Base-by-base conservation (phyloP, 441 rosid species). In the Biscutella auriculata region DNA sequence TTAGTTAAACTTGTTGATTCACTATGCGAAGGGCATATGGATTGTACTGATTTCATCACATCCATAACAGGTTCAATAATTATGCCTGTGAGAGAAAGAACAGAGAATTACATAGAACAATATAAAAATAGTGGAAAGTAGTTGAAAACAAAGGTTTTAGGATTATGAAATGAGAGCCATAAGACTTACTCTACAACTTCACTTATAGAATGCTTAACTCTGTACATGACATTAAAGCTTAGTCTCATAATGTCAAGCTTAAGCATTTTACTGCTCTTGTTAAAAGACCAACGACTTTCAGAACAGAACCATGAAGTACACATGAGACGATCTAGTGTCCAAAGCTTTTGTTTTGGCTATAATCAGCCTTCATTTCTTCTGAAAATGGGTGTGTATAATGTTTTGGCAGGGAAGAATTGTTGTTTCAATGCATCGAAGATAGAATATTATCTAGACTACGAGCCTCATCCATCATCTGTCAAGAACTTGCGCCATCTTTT, bases 401-500 rank as follows among this genome's bases (percentile, higher is more conserved):
- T 19, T 29, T 6, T 1, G 72, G 62, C 80, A 90, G 98, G 98
- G 70, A 39, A 73, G 63, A 92, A 88, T 66, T 86, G 94, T 70
- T 92, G 95, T 76, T 73, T 88, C 41, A 88, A 92, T 57, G 78
- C 57, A 25, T 79, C 96, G 2, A 70, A 67, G 26, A 77, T 80
- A 47, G 83, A 84, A 34, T 72, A 69, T 68, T 85, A 84, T 72
- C 71, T 92, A 44, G 80, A 79, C 15, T 85, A 80, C 46, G 96
- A 88, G 62, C 98, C 98, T 65, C 95, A 92, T 47, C 92, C 98
- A 15, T 81, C 96, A 34, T 92, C 98, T 26, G 69, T 77, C 1
- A 88, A 88, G 79, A 92, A 92, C 64, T 27, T 92, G 44, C 83
- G 82, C 53, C 98, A 92, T 78, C 91, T 88, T 71, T 92, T 86